Evolutionary conservation across 352 stramenopile genomes (phyloP), one percentile per base, ranked within the genome.

Genomic region (Pythium coloratum): DNA sequence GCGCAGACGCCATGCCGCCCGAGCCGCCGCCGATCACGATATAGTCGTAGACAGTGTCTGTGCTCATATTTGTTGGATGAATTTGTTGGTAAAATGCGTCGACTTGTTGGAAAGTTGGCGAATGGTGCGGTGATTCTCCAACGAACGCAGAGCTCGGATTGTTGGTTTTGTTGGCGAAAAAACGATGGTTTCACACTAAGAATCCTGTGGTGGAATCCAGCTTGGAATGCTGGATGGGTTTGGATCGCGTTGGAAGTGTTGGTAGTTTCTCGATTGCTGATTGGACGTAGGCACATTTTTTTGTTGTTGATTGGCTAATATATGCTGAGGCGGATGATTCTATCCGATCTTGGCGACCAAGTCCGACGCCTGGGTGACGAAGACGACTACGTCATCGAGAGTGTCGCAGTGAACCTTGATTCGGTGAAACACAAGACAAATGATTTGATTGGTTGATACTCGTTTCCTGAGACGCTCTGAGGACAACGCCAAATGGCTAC

Each of bases 1-100:
- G 89, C 33, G 97, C 95, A 10, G 86, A 97, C 16, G 94, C 90
- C 66, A 99, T 91, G 67, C 97, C 97, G 51, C 91, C 91, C 64
- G 80, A 92, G 62, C 93, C 93, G 67, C 84, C 93, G 66, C 94
- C 94, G 71, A 98, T 96, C 18, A 97, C 88, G 20, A 98, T 71
- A 60, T 96, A 96, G 77, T 98, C 94, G 72, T 90, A 98, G 24
- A 77, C 62, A 5, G 71, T 63, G 54, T 84, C 74, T 14, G 76
- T 79, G 75, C 76, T 89, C 65, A 71, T 71, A 44, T 38, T 69
- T 4, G 47, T 24, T 49, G 13, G 8, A 5, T n/a, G 40, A 49
- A 16, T n/a, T 54, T 54, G 44, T 51, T 51, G 44, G n/a, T 33
- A 1, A 51, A 50, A 50, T n/a, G 46, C 10, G 10, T 54, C 20